Percentiles rank a stretch among this genome's conserved stretches.
phyloP scores from a whole-genome alignment of 192 early-diverging fungal species.

The Umbelopsis sp. region DNA sequence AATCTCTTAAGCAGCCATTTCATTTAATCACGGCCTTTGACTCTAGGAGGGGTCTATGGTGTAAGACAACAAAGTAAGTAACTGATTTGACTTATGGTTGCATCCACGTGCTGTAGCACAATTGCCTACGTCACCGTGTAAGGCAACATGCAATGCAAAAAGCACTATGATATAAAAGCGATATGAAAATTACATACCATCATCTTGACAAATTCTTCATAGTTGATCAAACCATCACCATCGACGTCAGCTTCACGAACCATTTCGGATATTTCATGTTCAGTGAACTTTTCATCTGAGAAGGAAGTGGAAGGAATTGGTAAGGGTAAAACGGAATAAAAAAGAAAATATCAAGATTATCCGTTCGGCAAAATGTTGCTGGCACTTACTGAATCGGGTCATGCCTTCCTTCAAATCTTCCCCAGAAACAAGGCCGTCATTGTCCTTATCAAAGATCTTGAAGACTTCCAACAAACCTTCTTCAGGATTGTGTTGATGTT shows the following conservation, averaged over 20 bases:
- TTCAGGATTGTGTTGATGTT: conserved; percentile 32
- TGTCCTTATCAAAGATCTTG: conserved; percentile 27
- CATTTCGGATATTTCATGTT: conserved; percentile 32
- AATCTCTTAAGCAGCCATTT: not conserved
- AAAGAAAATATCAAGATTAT: too few relatives aligned
- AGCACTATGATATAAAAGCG: not conserved
- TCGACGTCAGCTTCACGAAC: conserved; percentile 77
- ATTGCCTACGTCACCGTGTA: not conserved
- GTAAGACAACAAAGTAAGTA: not conserved
- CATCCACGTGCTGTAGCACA: not conserved
- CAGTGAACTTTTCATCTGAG: conserved; percentile 26
- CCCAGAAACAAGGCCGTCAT: conserved; percentile 27
- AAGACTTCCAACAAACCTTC: conserved; percentile 32
- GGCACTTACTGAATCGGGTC: conserved; percentile 28
- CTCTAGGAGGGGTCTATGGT: conserved; percentile 16
- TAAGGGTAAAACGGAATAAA: not conserved
- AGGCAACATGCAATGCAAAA: not conserved
- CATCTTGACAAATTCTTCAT: conserved; percentile 89
- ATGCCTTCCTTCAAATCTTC: conserved; percentile 35
- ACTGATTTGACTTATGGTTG: too few relatives aligned
- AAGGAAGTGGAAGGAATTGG: not conserved
- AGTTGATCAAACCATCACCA: conserved; percentile 86
- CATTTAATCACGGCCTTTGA: conserved; percentile 13
- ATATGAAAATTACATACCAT: conserved; percentile 37
- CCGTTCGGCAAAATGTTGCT: not conserved